Percentiles rank a stretch among this genome's conserved stretches.
Evolutionary conservation across 768 basidiomycete genomes (phyloP).

Genomic region (Tephrocybe sp.): DNA sequence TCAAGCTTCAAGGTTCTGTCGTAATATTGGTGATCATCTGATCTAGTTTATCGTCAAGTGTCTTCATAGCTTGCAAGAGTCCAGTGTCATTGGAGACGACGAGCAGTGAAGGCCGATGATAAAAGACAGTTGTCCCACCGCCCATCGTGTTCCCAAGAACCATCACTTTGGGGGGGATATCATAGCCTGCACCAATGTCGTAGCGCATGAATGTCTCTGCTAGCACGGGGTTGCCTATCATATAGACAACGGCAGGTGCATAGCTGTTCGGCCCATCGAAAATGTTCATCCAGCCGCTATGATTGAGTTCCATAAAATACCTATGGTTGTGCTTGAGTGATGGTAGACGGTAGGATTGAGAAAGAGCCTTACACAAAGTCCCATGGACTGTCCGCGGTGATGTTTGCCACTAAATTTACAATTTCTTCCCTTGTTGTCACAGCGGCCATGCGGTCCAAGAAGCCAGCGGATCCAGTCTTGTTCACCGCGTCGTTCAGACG

Average conservation of each 20-base stretch:
- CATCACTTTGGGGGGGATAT: slow-evolving; percentile 31
- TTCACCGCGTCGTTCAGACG: slow-evolving; percentile 23
- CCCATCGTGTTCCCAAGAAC: slow-evolving; percentile 23
- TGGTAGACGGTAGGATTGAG: background rate
- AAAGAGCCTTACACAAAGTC: slow-evolving; percentile 23
- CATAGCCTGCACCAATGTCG: slow-evolving; percentile 23
- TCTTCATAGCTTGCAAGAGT: slow-evolving; percentile 19
- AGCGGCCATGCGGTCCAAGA: background rate
- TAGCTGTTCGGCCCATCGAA: slow-evolving; percentile 6
- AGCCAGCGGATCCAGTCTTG: slow-evolving; percentile 11
- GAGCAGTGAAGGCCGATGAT: slow-evolving; percentile 30
- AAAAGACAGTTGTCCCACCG: slow-evolving; percentile 28
- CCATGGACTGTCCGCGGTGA: slow-evolving; percentile 13
- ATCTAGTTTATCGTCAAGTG: slow-evolving; percentile 20
- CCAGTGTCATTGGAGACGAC: slow-evolving; percentile 17
- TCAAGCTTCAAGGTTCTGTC: background rate
- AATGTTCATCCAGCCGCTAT: slow-evolving; percentile 16
- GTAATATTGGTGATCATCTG: slow-evolving; percentile 4
- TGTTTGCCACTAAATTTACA: slow-evolving; percentile 15
- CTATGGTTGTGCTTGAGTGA: slow-evolving; percentile 1
- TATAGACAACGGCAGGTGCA: slow-evolving; percentile 17
- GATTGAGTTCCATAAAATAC: slow-evolving; percentile 18
- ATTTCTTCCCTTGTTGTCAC: slow-evolving; percentile 19
- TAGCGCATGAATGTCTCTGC: slow-evolving; percentile 29
- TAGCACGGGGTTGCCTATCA: slow-evolving; percentile 32